Conservation (phyloP, 371 early-diverging fungal genomes). For the Apophysomyces elegans region DNA sequence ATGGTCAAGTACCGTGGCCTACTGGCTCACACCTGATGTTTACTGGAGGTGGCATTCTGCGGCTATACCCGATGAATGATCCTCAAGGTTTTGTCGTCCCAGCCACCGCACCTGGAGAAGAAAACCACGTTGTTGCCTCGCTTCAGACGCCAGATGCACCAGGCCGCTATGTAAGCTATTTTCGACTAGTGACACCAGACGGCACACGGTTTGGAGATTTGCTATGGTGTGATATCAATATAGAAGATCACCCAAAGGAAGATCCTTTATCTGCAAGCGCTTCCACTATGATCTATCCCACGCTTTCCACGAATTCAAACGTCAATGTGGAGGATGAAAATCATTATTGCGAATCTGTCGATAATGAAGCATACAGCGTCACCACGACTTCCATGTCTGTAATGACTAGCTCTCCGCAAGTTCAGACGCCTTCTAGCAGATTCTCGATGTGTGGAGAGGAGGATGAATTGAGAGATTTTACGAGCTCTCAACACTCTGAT, state of each 20-base stretch:
- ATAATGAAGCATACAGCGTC: background rate
- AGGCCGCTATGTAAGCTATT: conserved; percentile 65
- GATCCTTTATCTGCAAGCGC: background rate
- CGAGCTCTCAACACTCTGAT: background rate
- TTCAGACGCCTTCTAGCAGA: background rate
- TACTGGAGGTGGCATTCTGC: conserved; percentile 51
- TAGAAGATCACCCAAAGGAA: conserved; percentile 36
- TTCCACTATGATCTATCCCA: conserved; percentile 22
- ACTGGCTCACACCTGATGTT: conserved; percentile 57
- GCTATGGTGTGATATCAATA: conserved; percentile 68
- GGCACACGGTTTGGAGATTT: conserved; percentile 69
- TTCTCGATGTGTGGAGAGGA: background rate
- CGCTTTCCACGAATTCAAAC: conserved; percentile 13
- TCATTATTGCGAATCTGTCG: background rate
- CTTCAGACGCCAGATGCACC: conserved; percentile 67
- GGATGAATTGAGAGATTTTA: background rate
- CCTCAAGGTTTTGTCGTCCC: conserved; percentile 49
- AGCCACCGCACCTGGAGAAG: conserved; percentile 52
- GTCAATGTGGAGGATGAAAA: background rate
- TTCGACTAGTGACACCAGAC: conserved; percentile 63
- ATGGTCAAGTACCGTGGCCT: conserved; percentile 69
- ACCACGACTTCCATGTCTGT: background rate
- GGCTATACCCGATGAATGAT: background rate
- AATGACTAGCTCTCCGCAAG: background rate
- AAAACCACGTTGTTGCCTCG: conserved; percentile 61